A percentile compares a stretch with the other conserved stretches of the same genome.
Conservation (phyloP, 768 basidiomycete genomes). For the Tylopilus felleus region DNA sequence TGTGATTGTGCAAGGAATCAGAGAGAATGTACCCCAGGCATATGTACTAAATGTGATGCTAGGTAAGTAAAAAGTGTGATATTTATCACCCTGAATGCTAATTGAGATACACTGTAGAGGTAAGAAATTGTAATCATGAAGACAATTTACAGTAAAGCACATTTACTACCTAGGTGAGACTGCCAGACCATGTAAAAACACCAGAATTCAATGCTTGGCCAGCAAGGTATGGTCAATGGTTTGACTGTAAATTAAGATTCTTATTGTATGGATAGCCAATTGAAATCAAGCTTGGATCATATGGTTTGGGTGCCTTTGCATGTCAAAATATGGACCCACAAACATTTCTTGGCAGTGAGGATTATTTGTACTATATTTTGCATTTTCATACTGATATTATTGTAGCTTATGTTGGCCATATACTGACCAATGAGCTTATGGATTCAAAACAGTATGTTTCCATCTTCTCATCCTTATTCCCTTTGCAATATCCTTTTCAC, state of each 20-base stretch:
- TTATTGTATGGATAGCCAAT: constrained; percentile 28
- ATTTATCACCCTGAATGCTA: neutral
- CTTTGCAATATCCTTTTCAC: neutral
- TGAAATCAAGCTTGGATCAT: constrained; percentile 32
- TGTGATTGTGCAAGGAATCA: constrained; percentile 37
- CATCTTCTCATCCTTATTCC: neutral
- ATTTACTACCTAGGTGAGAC: constrained; percentile 13
- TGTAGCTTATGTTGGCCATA: constrained; percentile 42
- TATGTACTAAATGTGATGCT: constrained; percentile 45
- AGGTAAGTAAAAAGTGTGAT: constrained; percentile 27
- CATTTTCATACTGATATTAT: neutral
- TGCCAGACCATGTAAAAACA: constrained; percentile 27
- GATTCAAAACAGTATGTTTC: constrained; percentile 1
- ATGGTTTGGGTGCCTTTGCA: constrained; percentile 49
- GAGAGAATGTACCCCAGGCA: constrained; percentile 54
- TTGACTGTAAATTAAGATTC: neutral
- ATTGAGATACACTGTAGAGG: constrained; percentile 18
- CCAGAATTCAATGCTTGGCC: constrained; percentile 23
- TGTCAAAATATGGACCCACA: constrained; percentile 15
- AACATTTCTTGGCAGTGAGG: constrained; percentile 35
- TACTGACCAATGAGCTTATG: constrained; percentile 16
- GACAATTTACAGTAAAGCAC: neutral
- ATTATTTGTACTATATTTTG: neutral
- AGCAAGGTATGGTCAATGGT: constrained; percentile 17
- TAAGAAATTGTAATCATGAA: neutral